Conservation (phyloP, 2,329 filamentous ascomycete species). For the Neonectria ditissima region DNA sequence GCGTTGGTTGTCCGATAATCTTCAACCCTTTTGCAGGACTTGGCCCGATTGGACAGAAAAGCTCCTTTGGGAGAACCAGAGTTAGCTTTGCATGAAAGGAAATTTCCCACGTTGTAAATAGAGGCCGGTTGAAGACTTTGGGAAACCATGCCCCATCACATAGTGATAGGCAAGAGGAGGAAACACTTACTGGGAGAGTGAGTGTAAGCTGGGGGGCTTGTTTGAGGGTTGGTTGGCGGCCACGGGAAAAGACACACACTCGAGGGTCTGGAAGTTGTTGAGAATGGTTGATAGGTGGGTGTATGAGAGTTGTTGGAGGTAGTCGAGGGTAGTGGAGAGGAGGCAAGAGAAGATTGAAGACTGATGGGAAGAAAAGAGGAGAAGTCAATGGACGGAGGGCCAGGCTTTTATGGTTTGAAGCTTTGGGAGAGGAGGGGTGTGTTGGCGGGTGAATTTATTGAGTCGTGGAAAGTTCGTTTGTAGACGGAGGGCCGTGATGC, state of each 20-base stretch:
- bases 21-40: conserved; percentile 38
- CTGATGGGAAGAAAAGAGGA: conserved; percentile 19
- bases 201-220: conserved; percentile 6
- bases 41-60: conserved; percentile 40
- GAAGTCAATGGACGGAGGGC: conserved; percentile 3
- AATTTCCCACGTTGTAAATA: conserved; percentile 8
- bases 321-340: conserved; percentile 11
- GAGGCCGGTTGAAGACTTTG: neutral
- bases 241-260: conserved; percentile 1
- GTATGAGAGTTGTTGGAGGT: conserved; percentile 6
- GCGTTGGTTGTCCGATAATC: conserved; percentile 21
- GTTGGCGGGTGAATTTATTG: conserved; percentile 16
- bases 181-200: conserved; percentile 10
- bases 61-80: conserved; percentile 32
- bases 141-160: neutral
- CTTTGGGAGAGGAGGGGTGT: neutral
- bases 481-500: conserved; percentile 27
- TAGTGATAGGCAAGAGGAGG: neutral
- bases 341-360: conserved; percentile 14
- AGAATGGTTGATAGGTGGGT: neutral
- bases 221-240: neutral
- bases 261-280: conserved; percentile 17
- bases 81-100: conserved; percentile 42
- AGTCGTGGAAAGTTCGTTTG: conserved; percentile 39
- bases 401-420: conserved; percentile 23